Conservation (phyloP, 768 basidiomycete species). For the Trametes villosa region DNA sequence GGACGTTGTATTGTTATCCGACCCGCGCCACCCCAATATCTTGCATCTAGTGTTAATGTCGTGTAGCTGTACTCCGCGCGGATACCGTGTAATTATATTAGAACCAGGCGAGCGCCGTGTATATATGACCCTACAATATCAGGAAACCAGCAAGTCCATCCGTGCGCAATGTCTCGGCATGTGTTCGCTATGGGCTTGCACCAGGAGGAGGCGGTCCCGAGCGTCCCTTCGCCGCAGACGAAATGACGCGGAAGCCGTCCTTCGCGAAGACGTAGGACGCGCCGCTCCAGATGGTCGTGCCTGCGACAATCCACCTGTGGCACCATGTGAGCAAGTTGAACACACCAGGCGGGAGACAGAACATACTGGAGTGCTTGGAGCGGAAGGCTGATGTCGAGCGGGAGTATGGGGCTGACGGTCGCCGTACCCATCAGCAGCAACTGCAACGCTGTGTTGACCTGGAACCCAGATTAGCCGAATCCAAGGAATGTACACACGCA, state of each 20-base stretch:
- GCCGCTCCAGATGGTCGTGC: slow-evolving; percentile 93
- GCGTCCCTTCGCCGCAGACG: slow-evolving; percentile 13
- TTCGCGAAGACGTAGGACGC: slow-evolving; percentile 79
- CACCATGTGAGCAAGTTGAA: background rate
- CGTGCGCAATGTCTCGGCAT: background rate
- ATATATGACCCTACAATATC: background rate
- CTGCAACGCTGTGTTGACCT: slow-evolving; percentile 94
- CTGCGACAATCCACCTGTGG: slow-evolving; percentile 80
- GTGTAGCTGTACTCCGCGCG: slow-evolving; percentile 15
- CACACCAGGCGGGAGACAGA: background rate
- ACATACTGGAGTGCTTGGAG: slow-evolving; percentile 79
- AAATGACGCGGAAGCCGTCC: slow-evolving; percentile 64
- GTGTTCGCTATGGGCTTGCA: background rate
- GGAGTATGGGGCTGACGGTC: slow-evolving; percentile 81
- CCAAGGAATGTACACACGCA: background rate
- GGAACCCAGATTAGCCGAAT: background rate
- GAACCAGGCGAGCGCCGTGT: background rate
- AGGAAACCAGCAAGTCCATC: background rate
- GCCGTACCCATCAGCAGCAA: slow-evolving; percentile 89
- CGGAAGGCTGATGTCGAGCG: slow-evolving; percentile 54
- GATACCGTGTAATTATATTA: slow-evolving; percentile 11
- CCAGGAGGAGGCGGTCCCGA: slow-evolving; percentile 12
- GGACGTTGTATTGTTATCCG: slow-evolving; percentile 11
- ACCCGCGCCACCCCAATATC: background rate
- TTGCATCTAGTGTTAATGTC: slow-evolving; percentile 6